Conservation (phyloP, 768 basidiomycete species). For the Lactarius tabidus region DNA sequence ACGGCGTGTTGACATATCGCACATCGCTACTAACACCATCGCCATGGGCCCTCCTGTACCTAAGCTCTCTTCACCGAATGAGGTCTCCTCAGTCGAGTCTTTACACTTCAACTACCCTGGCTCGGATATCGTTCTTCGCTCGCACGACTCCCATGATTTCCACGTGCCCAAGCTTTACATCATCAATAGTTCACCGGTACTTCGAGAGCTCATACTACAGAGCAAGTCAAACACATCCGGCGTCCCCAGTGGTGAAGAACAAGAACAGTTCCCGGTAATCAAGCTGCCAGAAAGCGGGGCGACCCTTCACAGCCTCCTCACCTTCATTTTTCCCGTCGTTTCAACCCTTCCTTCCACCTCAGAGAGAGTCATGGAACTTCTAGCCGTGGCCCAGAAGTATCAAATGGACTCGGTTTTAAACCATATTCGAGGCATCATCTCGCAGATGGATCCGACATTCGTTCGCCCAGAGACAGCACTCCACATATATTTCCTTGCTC, state of each 20-base stretch:
- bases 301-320: background rate
- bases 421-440: background rate
- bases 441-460: background rate
- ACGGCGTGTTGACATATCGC: background rate
- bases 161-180: conserved; percentile 33
- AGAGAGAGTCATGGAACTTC: background rate
- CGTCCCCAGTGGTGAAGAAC: background rate
- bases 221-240: background rate
- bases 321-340: background rate
- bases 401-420: background rate
- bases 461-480: background rate
- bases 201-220: conserved; percentile 26
- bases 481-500: background rate
- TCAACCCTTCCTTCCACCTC: background rate
- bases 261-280: background rate
- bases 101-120: background rate
- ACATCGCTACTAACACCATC: background rate
- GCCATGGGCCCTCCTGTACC: background rate
- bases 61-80: background rate
- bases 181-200: conserved; percentile 39
- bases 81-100: background rate
- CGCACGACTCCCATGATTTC: background rate
- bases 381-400: background rate
- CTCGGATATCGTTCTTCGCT: background rate
- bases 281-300: background rate